Evolutionary conservation across 768 basidiomycete species (phyloP), one percentile per base, ranked within the genome.

Genomic region (Amanita polypyramis): DNA sequence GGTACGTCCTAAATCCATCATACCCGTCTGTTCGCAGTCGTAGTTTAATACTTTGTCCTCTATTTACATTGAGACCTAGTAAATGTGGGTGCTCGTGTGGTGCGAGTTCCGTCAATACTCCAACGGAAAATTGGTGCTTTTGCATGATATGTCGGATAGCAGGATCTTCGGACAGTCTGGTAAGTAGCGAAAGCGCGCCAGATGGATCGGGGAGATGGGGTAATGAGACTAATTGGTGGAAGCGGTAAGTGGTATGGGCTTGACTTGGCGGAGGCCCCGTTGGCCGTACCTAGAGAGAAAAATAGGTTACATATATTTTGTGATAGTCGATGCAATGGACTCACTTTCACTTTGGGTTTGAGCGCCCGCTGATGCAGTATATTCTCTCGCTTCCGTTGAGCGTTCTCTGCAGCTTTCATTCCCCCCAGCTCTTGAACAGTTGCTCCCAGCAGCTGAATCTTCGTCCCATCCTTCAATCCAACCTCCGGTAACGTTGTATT

Each of bases 81-180:
- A 88, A 61, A 23, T 76, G 66, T 0, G 85, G 84, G 49, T 82
- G 73, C 57, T 87, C 85, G 49, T 85, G 84, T 0, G 85, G 85
- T 12, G 84, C 85, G 14, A 89, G 75, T 62, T 89, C 85, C 1
- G 85, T 87, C 37, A 88, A 66, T 2, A 82, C 51, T 0, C 80
- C 79, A 4, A 89, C 83, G 0, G 77, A 69, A 54, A 85, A 80
- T 50, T 76, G 60, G 61, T 89, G 84, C 51, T 68, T 69, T 52
- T 72, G 74, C 85, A 89, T 87, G 49, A 89, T 60, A 58, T 84
- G 77, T 17, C 62, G 66, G 40, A 87, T 82, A 0, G 82, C 84
- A 4, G 80, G 77, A 55, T 90, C 86, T n/a, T 75, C 67, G 7
- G 85, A 69, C 2, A 88, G 68, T 43, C 72, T 76, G 9, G 65